Conservation (phyloP, 805 yeast genomes). For the Lipomyces sp. region DNA sequence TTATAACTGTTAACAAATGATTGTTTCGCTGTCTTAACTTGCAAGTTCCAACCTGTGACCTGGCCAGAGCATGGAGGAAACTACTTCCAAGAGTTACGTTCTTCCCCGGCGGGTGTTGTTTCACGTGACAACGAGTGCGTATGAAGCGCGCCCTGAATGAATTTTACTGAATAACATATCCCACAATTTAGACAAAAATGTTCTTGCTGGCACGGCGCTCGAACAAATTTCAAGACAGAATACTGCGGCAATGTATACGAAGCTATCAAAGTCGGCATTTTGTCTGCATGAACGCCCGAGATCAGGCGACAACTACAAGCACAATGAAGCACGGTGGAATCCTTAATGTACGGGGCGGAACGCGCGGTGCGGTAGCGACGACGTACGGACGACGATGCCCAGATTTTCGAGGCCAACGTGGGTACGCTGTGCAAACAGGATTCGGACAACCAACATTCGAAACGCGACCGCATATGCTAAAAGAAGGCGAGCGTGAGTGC, state of each 20-base stretch:
- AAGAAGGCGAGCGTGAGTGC: slow-evolving; percentile 60
- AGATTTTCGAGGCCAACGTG: not conserved
- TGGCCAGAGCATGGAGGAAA: too few species aligned
- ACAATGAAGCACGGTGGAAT: not conserved
- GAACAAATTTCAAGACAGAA: not conserved
- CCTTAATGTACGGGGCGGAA: not conserved
- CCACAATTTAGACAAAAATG: too few species aligned
- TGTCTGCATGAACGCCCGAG: not conserved
- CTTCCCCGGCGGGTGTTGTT: too few species aligned
- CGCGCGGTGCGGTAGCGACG: not conserved
- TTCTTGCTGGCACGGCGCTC: not conserved
- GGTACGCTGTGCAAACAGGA: slow-evolving; percentile 19
- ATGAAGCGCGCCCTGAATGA: too few species aligned
- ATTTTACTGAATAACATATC: too few species aligned
- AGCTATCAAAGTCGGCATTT: not conserved
- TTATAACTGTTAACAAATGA: too few species aligned
- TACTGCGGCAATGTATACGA: not conserved
- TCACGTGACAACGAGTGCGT: too few species aligned
- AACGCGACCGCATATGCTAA: slow-evolving; percentile 76
- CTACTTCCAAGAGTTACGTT: too few species aligned
- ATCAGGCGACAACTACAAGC: not conserved
- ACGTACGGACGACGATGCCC: not conserved
- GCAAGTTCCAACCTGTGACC: too few species aligned
- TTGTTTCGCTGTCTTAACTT: too few species aligned
- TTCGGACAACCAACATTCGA: slow-evolving; percentile 85